These are phyloP conservation scores for Cladosporium sp. DNA, from an alignment of 2,329 filamentous ascomycete species.

Conservation along the genomic window DNA sequence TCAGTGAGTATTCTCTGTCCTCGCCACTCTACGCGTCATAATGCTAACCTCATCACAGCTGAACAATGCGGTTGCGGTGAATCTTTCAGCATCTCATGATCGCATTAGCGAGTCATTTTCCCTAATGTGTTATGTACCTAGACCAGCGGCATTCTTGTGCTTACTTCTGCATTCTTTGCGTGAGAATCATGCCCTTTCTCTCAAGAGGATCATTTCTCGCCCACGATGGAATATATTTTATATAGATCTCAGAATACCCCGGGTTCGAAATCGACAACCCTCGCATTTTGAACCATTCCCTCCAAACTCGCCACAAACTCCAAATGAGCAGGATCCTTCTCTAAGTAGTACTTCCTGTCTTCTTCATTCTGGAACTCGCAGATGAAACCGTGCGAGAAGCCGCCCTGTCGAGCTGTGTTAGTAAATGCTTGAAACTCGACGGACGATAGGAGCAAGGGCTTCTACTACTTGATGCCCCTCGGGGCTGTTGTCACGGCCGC, in stretches of 20 bases:
- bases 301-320: slow-evolving; percentile 53
- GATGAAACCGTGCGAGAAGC: slow-evolving; percentile 65
- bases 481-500: slow-evolving; percentile 58
- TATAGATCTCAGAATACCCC: slow-evolving; percentile 28
- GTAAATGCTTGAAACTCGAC: background rate
- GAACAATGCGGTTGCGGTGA: slow-evolving; percentile 95
- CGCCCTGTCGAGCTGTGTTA: slow-evolving; percentile 39
- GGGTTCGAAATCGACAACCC: slow-evolving; percentile 56
- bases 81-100: slow-evolving; percentile 64
- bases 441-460: background rate
- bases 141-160: slow-evolving; percentile 19
- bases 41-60: slow-evolving; percentile 52
- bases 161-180: slow-evolving; percentile 11
- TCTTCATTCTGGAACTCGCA: slow-evolving; percentile 59
- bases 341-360: slow-evolving; percentile 65
- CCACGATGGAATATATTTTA: background rate
- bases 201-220: background rate
- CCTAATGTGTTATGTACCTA: slow-evolving; percentile 6
- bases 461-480: slow-evolving; percentile 42
- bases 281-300: slow-evolving; percentile 47
- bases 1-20: slow-evolving; percentile 64
- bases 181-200: background rate
- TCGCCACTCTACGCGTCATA: background rate
- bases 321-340: slow-evolving; percentile 59
- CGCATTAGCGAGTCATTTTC: background rate